A percentile compares a stretch with the other conserved stretches of the same genome.
Conservation (phyloP, 1,139 yeast species). For the Suhomyces bokatorum region DNA sequence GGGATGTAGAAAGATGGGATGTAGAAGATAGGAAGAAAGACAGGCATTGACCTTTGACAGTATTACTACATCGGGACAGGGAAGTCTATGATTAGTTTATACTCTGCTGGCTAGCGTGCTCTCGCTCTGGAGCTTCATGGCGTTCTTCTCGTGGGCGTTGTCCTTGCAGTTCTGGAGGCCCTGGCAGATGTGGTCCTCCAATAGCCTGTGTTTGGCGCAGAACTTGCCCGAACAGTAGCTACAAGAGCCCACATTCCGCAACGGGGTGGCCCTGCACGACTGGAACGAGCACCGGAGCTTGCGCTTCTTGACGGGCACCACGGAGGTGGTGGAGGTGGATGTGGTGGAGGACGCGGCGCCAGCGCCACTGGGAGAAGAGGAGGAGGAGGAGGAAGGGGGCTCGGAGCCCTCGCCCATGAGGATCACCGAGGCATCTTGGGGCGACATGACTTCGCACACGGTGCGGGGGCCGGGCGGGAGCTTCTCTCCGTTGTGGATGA, state of each 20-base stretch:
- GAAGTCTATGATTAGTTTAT: constrained; percentile 9
- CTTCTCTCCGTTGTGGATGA: constrained; percentile 54
- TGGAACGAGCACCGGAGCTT: constrained; percentile 65
- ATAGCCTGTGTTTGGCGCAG: constrained; percentile 82
- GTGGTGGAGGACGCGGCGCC: constrained; percentile 39
- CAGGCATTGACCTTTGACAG: too few species aligned
- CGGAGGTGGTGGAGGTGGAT: constrained; percentile 49
- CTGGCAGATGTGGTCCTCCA: constrained; percentile 81
- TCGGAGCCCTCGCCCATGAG: constrained; percentile 43
- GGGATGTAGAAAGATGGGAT: too few species aligned
- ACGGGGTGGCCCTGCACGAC: constrained; percentile 64
- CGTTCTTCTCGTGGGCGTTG: constrained; percentile 56
- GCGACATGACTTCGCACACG: constrained; percentile 25
- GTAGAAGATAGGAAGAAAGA: too few species aligned
- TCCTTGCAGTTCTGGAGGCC: constrained; percentile 83
- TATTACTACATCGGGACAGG: too few species aligned
- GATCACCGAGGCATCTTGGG: constrained; percentile 37
- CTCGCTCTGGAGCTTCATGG: constrained; percentile 40
- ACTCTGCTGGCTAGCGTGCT: constrained; percentile 42
- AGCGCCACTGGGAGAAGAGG: constrained; percentile 16
- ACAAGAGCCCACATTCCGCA: constrained; percentile 88
- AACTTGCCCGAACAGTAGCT: constrained; percentile 82
- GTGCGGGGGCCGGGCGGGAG: constrained; percentile 35
- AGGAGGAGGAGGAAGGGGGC: constrained; percentile 22
- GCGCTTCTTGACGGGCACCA: constrained; percentile 48